Base-by-base conservation (phyloP, 805 yeast genomes). In the Debaryomyces prosopidis region DNA sequence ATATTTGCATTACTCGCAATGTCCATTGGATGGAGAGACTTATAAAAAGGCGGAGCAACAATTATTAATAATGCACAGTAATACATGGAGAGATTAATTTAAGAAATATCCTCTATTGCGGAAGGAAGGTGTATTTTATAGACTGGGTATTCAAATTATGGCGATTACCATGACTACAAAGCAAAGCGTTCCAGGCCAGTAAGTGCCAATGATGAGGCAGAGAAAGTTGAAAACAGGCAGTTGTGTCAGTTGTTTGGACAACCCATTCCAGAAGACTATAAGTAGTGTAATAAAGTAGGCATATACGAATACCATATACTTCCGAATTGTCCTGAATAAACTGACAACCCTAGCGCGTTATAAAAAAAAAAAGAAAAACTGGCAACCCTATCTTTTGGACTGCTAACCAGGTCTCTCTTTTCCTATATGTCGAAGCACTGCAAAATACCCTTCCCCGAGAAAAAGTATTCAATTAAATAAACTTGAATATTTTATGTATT, bases 121-220 rank as follows among this genome's bases (percentile, higher is more conserved):
- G 23, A 14, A 17, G 28, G 11, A 37, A 37, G 16, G 32, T 37
- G 9, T 37, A 37, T 14, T 37, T 37, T 20, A 18, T 35, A 9
- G 38, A 35, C 16, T 35, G 38, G 38, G 23, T 17, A 35, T 35
- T 35, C 38, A 8, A 30, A 30, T 30, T 30, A 30, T 30, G 33
- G 11, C 11, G n/a, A n/a, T n/a, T n/a, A n/a, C n/a, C n/a, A n/a
- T n/a, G 33, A 30, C 11, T 6, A 30, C 14, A 14, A 30, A 7
- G 33, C 8, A 14, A 30, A 30, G 16, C 33, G 33, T n/a, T 30
- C 33, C 12, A 3, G 33, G 33, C 33, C 33, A 9, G 33, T 30
- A 30, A 30, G 12, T 30, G 33, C 33, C 11, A 30, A 12, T 30
- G 33, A 30, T 8, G 33, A 12, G 33, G 11, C 14, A 9, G 11